Evolutionary conservation across 805 yeast genomes (phyloP).

Genomic region (Lipomyces yamadae): DNA sequence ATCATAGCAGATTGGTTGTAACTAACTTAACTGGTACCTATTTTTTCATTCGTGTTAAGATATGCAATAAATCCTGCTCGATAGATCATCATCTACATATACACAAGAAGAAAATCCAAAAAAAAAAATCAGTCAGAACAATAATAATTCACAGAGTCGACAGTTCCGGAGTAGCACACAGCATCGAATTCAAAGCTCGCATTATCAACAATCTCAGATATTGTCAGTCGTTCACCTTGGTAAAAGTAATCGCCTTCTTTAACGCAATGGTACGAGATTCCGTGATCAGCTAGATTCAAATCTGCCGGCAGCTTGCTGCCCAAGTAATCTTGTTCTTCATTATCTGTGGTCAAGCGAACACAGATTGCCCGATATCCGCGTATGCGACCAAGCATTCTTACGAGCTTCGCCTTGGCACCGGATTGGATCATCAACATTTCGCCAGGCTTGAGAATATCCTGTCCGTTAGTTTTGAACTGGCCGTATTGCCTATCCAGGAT

Average conservation of each 20-base stretch:
- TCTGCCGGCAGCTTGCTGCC: neutral
- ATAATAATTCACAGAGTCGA: neutral
- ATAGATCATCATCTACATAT: neutral
- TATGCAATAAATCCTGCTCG: neutral
- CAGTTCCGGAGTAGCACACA: neutral
- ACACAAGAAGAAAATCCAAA: neutral
- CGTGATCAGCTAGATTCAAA: neutral
- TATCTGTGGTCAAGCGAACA: neutral
- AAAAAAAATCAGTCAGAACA: neutral
- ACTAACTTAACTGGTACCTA: neutral
- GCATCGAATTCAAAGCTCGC: neutral
- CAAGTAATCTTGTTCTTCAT: neutral
- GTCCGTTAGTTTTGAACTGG: conserved; percentile 4
- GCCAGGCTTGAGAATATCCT: conserved; percentile 1
- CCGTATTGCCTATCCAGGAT: neutral
- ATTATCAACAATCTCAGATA: neutral
- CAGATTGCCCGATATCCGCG: neutral
- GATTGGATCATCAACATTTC: neutral
- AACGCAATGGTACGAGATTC: neutral
- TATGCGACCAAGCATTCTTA: neutral
- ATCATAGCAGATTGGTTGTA: no score
- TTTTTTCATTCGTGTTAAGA: neutral
- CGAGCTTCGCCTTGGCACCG: conserved; percentile 2
- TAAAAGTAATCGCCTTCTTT: neutral
- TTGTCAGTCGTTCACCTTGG: neutral